Evolutionary conservation across 2,329 filamentous ascomycete genomes (phyloP).

Genomic region (Sporothrix curviconia): DNA sequence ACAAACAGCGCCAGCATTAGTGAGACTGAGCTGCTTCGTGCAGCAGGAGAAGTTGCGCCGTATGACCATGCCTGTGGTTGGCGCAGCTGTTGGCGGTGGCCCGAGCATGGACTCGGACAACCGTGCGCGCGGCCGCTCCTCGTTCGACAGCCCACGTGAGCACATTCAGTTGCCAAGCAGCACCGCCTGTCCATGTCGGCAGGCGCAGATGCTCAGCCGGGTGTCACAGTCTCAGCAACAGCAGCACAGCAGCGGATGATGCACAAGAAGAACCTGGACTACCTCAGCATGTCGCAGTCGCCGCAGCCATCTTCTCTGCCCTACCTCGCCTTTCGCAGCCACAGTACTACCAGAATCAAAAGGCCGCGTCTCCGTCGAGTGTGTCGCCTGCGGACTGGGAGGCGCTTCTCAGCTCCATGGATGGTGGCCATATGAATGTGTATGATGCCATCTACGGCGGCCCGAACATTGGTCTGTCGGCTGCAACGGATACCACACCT

Average conservation of each 20-base stretch:
- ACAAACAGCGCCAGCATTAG: constrained; percentile 39
- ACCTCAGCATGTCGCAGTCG: constrained; percentile 42
- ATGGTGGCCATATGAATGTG: constrained; percentile 74
- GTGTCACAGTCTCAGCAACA: constrained; percentile 31
- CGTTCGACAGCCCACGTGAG: constrained; percentile 38
- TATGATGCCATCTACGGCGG: constrained; percentile 77
- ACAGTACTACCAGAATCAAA: constrained; percentile 32
- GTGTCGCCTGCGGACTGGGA: constrained; percentile 73
- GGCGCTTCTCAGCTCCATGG: constrained; percentile 69
- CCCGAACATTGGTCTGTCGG: constrained; percentile 37
- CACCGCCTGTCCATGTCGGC: constrained; percentile 44
- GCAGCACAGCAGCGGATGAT: constrained; percentile 27
- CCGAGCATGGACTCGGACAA: constrained; percentile 21
- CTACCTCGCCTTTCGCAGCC: constrained; percentile 36
- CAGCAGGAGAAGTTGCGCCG: constrained; percentile 54
- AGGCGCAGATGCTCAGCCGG: constrained; percentile 34
- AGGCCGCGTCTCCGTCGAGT: constrained; percentile 27
- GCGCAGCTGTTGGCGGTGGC: constrained; percentile 30
- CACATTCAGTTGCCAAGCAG: constrained; percentile 39
- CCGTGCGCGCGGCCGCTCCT: constrained; percentile 38
- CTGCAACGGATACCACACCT: constrained; percentile 34
- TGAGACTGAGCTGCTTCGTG: constrained; percentile 46
- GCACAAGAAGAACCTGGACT: constrained; percentile 44
- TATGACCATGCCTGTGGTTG: constrained; percentile 44
- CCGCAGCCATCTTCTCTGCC: constrained; percentile 43